These are phyloP conservation scores for Diplodia intermedia DNA, from an alignment of 2,329 filamentous ascomycete species.

Conservation along the genomic window DNA sequence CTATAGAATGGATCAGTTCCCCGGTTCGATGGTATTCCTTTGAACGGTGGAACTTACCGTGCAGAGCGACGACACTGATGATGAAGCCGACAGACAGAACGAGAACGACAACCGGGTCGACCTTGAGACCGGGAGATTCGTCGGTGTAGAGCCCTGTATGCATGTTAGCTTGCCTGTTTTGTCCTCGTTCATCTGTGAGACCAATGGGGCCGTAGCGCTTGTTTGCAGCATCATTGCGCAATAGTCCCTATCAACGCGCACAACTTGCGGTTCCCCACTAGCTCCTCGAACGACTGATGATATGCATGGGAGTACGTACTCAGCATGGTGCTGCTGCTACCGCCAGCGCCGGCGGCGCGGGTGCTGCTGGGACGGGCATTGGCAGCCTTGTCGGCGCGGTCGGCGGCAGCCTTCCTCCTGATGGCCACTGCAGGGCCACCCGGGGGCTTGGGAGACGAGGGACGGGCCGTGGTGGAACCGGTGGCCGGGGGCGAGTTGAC, in stretches of 20 bases:
- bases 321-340: slow-evolving; percentile 97
- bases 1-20: background rate
- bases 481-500: slow-evolving; percentile 53
- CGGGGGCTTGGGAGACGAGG: slow-evolving; percentile 85
- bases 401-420: slow-evolving; percentile 90
- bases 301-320: slow-evolving; percentile 66
- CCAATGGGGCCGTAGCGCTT: background rate
- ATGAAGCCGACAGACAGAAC: slow-evolving; percentile 98
- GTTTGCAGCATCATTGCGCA: background rate
- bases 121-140: slow-evolving; percentile 95
- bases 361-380: slow-evolving; percentile 94
- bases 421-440: slow-evolving; percentile 95
- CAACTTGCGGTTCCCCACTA: background rate
- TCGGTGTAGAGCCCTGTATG: slow-evolving; percentile 90
- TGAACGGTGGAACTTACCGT: slow-evolving; percentile 71
- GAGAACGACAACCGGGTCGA: slow-evolving; percentile 96
- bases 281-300: background rate
- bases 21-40: background rate
- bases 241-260: background rate
- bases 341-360: slow-evolving; percentile 89
- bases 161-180: slow-evolving; percentile 37
- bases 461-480: slow-evolving; percentile 75
- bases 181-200: background rate
- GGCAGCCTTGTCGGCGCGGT: slow-evolving; percentile 95
- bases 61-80: slow-evolving; percentile 95